A percentile compares a stretch with the other conserved stretches of the same genome.
phyloP scores from a whole-genome alignment of 495 filamentous ascomycete species.

The Penicillium ucsense region DNA sequence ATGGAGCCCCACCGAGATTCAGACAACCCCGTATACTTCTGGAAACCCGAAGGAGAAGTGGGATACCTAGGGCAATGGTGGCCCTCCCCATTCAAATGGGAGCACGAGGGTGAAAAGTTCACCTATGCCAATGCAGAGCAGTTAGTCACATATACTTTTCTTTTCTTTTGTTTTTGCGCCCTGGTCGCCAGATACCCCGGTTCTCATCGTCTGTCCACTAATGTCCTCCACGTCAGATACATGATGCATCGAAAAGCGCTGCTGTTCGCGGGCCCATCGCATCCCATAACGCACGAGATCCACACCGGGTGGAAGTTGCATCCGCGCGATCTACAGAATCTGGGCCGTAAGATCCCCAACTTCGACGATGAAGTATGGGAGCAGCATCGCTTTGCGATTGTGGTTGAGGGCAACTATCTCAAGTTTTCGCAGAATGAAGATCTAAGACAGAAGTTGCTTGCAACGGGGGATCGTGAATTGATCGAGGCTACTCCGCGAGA shows the following conservation, averaged over 20 bases:
- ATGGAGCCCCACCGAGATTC: background rate
- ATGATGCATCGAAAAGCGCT: background rate
- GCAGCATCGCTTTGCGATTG: background rate
- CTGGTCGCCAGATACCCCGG: too few species aligned
- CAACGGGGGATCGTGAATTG: background rate
- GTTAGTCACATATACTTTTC: background rate
- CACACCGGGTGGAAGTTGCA: background rate
- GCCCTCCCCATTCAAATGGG: conserved; percentile 5
- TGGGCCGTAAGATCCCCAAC: background rate
- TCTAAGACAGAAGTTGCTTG: background rate
- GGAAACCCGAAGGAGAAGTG: conserved; percentile 6
- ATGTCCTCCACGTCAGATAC: background rate
- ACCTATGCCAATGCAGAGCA: background rate
- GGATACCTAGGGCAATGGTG: conserved; percentile 7
- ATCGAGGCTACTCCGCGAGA: background rate
- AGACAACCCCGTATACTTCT: conserved; percentile 4
- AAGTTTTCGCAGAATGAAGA: background rate
- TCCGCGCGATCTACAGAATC: background rate
- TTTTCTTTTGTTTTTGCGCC: too few species aligned
- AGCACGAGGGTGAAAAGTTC: background rate
- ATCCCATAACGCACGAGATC: background rate
- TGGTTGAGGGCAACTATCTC: background rate
- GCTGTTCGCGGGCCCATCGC: background rate
- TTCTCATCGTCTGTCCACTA: too few species aligned
- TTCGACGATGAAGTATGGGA: background rate